Percentiles rank a stretch among this genome's conserved stretches.
Conservation (phyloP, 164 flowering plant species). For the Malania oleifera region DNA sequence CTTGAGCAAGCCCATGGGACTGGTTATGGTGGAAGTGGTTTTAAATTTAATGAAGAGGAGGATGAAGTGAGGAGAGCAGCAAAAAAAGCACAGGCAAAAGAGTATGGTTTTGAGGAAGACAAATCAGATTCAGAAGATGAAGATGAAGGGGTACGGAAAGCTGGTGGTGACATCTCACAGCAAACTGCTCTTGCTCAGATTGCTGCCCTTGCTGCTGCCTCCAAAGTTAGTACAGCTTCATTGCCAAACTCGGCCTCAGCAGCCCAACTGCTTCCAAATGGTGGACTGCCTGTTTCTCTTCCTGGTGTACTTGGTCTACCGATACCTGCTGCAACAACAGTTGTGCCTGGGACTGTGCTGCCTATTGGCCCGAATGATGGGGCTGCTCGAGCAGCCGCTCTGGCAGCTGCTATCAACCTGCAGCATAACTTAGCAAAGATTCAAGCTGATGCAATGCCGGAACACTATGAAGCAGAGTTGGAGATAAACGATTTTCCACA, state of each 20-base stretch:
- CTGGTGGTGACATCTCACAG: slow-evolving; percentile 71
- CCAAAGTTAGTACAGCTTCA: slow-evolving; percentile 38
- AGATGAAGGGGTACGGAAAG: slow-evolving; percentile 86
- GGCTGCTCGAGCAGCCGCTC: slow-evolving; percentile 71
- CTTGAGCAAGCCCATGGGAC: slow-evolving; percentile 92
- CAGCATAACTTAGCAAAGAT: slow-evolving; percentile 83
- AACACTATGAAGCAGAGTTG: slow-evolving; percentile 92
- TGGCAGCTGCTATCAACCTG: slow-evolving; percentile 86
- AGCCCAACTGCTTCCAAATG: slow-evolving; percentile 39
- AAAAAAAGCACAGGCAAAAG: slow-evolving; percentile 96
- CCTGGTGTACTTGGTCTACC: slow-evolving; percentile 38
- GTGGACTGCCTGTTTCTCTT: slow-evolving; percentile 41
- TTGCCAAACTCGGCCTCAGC: slow-evolving; percentile 32
- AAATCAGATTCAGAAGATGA: slow-evolving; percentile 95
- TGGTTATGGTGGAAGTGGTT: slow-evolving; percentile 98
- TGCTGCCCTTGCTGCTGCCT: slow-evolving; percentile 70
- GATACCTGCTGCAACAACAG: slow-evolving; percentile 31
- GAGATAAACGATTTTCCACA: slow-evolving; percentile 97
- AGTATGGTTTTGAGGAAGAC: slow-evolving; percentile 94
- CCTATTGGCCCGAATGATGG: slow-evolving; percentile 41
- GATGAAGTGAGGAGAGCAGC: slow-evolving; percentile 94
- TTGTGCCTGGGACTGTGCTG: slow-evolving; percentile 30
- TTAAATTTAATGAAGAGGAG: slow-evolving; percentile 93
- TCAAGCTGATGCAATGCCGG: slow-evolving; percentile 88
- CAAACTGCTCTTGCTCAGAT: slow-evolving; percentile 70